These are phyloP conservation scores for Scolecobasidium constrictum DNA, from an alignment of 2,329 filamentous ascomycete species.

Conservation along the genomic window DNA sequence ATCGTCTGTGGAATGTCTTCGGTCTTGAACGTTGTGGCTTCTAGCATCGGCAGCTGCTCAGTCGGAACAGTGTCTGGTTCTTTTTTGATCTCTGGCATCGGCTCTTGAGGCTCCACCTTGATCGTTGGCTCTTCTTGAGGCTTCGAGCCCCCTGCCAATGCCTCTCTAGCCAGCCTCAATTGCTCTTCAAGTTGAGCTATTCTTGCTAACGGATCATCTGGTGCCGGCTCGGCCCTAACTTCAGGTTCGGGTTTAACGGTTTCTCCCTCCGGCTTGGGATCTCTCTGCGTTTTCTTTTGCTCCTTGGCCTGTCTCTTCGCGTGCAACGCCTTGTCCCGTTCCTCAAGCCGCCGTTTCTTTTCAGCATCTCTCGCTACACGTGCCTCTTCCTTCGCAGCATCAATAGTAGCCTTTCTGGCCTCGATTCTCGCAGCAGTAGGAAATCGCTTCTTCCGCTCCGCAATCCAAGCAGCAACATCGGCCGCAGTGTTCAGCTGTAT, in stretches of 20 bases:
- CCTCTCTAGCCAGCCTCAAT: constrained; percentile 4
- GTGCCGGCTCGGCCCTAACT: background rate
- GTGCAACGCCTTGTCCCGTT: constrained; percentile 12
- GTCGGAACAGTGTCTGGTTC: background rate
- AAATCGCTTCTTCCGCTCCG: constrained; percentile 67
- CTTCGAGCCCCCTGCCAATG: background rate
- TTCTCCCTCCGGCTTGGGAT: constrained; percentile 18
- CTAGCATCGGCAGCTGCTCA: background rate
- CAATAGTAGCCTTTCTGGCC: constrained; percentile 43
- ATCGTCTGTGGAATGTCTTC: background rate
- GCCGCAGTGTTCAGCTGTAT: constrained; percentile 42
- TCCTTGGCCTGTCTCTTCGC: constrained; percentile 7
- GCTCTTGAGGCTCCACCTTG: background rate
- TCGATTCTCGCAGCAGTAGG: constrained; percentile 65
- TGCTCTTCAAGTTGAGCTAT: constrained; percentile 7
- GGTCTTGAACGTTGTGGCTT: background rate
- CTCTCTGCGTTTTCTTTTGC: background rate
- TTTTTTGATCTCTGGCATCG: background rate
- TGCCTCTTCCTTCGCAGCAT: constrained; percentile 15
- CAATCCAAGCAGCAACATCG: constrained; percentile 71
- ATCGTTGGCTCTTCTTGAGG: background rate
- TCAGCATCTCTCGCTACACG: constrained; percentile 4
- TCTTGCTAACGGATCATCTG: background rate
- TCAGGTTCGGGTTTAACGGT: constrained; percentile 18
- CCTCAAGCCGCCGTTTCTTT: constrained; percentile 9